Evolutionary conservation across 495 filamentous ascomycete species (phyloP), one percentile per base, ranked within the genome.

Genomic region (Xylaria castorea): DNA sequence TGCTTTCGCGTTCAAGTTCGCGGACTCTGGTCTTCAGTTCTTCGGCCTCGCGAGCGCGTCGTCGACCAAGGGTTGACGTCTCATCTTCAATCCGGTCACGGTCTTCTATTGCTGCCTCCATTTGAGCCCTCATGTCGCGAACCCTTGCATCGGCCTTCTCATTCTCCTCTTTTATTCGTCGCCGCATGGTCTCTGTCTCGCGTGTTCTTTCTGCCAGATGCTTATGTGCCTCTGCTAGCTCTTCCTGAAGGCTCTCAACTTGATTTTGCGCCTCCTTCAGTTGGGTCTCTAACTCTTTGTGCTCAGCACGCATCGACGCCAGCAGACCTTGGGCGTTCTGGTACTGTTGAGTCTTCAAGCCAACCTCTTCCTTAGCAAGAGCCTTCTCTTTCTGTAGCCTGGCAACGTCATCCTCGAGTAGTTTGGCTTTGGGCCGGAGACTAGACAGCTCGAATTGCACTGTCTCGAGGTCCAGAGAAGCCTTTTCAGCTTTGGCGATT

Each of bases 171-270:
- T 90, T 91, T 9, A 99, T 85, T 61, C 98, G 85, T 32, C 94
- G 87, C 48, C 96, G 89, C 95, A 99, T 98, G 2, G 94, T 98
- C 81, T 99, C 95, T 3, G 90, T 93, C 81, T 99, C 97, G 30
- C 96, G 90, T n/a, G 93, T 95, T 22, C 97, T 91, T 81, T 98
- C 97, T 53, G 85, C 89, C n/a, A 99, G 87, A 64, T 98, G 88
- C 60, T 94, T 88, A 71, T 97, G 94, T 18, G 93, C 90, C 77
- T 99, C 97, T 22, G 89, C 89, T 9, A 98, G 85, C 78, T 98
- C 96, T 82, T 99, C 96, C 75, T 98, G 95, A n/a, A 97, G 82
- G 68, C 90, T 93, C 75, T 97, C 94, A 68, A 89, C 91, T 72
- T 94, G 91, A 48, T 90, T 89, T 64, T 91, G 90, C 3, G 92